Evolutionary conservation across 73 alveolate genomes (phyloP).

Genomic region (Paramecium bursaria): DNA sequence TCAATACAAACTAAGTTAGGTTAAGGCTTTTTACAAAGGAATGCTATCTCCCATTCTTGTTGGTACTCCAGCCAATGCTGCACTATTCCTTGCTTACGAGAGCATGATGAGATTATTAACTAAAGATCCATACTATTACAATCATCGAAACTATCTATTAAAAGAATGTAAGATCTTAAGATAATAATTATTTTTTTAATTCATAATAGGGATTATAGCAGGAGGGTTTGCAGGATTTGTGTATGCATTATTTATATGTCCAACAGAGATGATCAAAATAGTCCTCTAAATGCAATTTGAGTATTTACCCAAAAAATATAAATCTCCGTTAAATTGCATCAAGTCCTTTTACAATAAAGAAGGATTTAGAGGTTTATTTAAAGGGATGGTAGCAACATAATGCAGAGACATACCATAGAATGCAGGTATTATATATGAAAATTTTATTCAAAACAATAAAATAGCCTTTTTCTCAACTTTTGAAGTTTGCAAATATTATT

Average conservation of each 20-base stretch:
- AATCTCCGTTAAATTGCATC: conserved; percentile 32
- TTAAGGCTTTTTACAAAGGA: conserved; percentile 59
- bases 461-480: no score
- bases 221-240: conserved; percentile 53
- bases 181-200: no score
- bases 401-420: conserved; percentile 46
- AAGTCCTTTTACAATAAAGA: background rate
- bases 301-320: background rate
- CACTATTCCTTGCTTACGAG: conserved; percentile 38
- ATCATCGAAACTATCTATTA: no score
- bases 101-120: no score
- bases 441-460: no score
- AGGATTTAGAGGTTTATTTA: conserved; percentile 37
- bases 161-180: no score
- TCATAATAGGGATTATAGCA: conserved; percentile 46
- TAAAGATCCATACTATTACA: no score
- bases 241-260: conserved; percentile 36
- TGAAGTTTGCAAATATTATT: no score
- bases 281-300: conserved; percentile 30
- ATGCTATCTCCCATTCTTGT: conserved; percentile 47
- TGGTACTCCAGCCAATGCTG: conserved; percentile 44
- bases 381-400: conserved; percentile 45
- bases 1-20: background rate
- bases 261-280: conserved; percentile 48
- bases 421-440: no score